Percentiles rank a stretch among this genome's conserved stretches.
These are phyloP conservation scores for Neofusicoccum ribis DNA, from an alignment of 2,329 filamentous ascomycete species.

Conservation along the genomic window DNA sequence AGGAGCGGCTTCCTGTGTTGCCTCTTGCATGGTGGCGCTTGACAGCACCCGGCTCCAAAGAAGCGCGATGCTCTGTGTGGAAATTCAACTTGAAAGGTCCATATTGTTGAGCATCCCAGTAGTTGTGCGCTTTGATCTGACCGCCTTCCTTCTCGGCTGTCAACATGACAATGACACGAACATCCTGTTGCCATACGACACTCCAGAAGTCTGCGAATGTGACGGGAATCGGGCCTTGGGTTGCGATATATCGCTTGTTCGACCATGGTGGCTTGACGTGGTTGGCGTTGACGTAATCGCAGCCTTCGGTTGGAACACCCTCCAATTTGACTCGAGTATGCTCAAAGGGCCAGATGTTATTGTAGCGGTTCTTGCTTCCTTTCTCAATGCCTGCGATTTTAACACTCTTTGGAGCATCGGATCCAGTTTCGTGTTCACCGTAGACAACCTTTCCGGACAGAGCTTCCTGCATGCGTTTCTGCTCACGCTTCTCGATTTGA, in stretches of 20 bases:
- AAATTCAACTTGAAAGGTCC: slow-evolving; percentile 73
- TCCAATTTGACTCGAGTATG: slow-evolving; percentile 83
- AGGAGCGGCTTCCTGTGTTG: slow-evolving; percentile 29
- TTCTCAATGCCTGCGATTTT: slow-evolving; percentile 92
- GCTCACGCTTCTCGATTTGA: slow-evolving; percentile 78
- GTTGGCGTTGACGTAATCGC: slow-evolving; percentile 96
- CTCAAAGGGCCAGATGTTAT: slow-evolving; percentile 95
- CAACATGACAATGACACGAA: slow-evolving; percentile 92
- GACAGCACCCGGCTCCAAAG: slow-evolving; percentile 65
- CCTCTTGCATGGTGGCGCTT: slow-evolving; percentile 35
- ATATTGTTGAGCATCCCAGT: slow-evolving; percentile 81
- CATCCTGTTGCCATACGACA: slow-evolving; percentile 94
- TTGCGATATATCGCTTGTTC: slow-evolving; percentile 92
- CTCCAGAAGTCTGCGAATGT: slow-evolving; percentile 99
- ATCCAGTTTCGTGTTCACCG: slow-evolving; percentile 40
- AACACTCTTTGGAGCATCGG: slow-evolving; percentile 51
- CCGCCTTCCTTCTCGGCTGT: slow-evolving; percentile 93
- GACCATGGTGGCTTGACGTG: slow-evolving; percentile 77
- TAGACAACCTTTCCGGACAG: slow-evolving; percentile 62
- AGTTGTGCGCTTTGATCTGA: slow-evolving; percentile 91
- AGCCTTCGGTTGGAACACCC: slow-evolving; percentile 64
- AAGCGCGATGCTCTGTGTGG: slow-evolving; percentile 80
- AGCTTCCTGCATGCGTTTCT: slow-evolving; percentile 88
- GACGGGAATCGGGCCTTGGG: slow-evolving; percentile 86
- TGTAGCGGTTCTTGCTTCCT: slow-evolving; percentile 93